phyloP scores from a whole-genome alignment of 169 alveolate species.

The Plasmodium coatneyi region DNA sequence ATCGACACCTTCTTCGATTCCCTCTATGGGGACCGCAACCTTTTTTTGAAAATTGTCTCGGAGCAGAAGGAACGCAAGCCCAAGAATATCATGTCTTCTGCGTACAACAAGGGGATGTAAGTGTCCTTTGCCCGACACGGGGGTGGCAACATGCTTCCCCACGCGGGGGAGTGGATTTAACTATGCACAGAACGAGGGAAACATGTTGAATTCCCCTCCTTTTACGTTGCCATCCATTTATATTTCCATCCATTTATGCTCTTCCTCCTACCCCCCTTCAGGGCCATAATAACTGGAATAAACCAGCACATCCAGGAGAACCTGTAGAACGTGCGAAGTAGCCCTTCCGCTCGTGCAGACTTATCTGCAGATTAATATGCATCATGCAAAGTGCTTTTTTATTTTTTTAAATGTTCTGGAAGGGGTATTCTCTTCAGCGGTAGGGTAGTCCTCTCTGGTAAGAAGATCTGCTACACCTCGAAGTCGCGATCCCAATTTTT shows the following conservation, averaged over 20 bases:
- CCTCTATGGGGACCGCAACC: conserved; percentile 14
- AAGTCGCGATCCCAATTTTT: background rate
- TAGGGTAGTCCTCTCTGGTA: background rate
- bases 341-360: background rate
- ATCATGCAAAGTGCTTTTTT: background rate
- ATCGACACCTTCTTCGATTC: conserved; percentile 55
- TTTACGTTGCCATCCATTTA: background rate
- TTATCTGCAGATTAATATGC: background rate
- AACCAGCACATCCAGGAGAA: conserved; percentile 41
- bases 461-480: background rate
- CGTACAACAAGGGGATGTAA: conserved; percentile 54
- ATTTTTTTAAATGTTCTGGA: background rate
- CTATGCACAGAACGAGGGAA: background rate
- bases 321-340: background rate
- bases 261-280: background rate
- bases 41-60: conserved; percentile 14
- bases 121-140: background rate
- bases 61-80: conserved; percentile 26
- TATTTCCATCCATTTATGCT: background rate
- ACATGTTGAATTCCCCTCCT: background rate
- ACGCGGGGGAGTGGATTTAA: background rate
- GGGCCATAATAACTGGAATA: conserved; percentile 64
- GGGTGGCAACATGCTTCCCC: background rate
- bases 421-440: background rate
- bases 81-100: conserved; percentile 40